Evolutionary conservation across 345 rosid genomes (phyloP).

Genomic region (Leavenworthia alabamica): DNA sequence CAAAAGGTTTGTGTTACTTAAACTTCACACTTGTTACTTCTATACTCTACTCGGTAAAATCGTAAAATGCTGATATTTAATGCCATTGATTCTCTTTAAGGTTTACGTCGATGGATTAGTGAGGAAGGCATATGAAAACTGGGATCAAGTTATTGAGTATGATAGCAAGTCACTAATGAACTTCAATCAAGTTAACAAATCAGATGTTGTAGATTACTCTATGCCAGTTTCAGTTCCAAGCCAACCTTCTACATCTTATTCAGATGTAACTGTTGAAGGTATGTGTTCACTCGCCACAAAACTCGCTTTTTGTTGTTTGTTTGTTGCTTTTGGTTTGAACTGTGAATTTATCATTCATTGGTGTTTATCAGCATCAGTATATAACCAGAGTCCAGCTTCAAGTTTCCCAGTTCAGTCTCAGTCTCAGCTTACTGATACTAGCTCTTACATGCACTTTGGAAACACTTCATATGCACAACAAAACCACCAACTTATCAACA

Average conservation of each 20-base stretch:
- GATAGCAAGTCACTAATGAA: conserved; percentile 69
- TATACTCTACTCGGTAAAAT: background rate
- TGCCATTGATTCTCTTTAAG: too few relatives aligned
- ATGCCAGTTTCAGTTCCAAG: conserved; percentile 44
- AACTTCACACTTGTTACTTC: background rate
- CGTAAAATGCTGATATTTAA: background rate
- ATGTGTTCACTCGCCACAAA: background rate
- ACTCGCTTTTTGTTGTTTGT: background rate
- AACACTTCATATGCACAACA: conserved; percentile 46
- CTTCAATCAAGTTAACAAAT: conserved; percentile 41
- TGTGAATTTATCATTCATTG: background rate
- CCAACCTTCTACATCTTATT: conserved; percentile 48
- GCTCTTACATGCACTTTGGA: conserved; percentile 42
- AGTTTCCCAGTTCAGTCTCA: conserved; percentile 45
- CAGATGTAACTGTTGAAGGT: conserved; percentile 60
- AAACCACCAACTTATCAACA: conserved; percentile 35
- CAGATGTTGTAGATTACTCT: conserved; percentile 36
- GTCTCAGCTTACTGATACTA: conserved; percentile 42
- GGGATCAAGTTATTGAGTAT: conserved; percentile 84
- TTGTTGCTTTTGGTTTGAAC: background rate
- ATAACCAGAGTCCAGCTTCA: conserved; percentile 37
- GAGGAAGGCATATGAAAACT: conserved; percentile 95
- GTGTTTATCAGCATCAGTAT: conserved; percentile 37
- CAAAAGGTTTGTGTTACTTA: conserved; percentile 60
- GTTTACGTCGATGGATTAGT: conserved; percentile 73